phyloP scores from a whole-genome alignment of 306 rosid genomes.

The Castanopsis chinensis region DNA sequence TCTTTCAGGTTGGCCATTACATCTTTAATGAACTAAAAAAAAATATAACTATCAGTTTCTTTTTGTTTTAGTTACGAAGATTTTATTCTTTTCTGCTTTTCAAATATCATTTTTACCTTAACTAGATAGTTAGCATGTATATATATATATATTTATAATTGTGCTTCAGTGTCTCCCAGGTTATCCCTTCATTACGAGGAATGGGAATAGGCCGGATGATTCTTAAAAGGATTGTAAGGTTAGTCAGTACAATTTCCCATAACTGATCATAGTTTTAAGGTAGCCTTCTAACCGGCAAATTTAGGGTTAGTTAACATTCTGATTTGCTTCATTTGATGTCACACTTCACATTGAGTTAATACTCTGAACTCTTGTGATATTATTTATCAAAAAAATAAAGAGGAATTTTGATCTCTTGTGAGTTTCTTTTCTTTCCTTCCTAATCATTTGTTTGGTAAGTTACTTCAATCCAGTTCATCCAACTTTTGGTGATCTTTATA shows the following conservation, averaged over 20 bases:
- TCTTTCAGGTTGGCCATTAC: neutral
- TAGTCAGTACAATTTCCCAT: constrained; percentile 2
- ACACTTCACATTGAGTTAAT: neutral
- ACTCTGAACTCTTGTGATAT: neutral
- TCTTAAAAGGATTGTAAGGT: constrained; percentile 68
- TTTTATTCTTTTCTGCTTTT: neutral
- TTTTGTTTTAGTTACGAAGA: neutral
- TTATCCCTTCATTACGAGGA: constrained; percentile 66
- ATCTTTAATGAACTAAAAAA: neutral
- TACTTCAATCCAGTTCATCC: neutral
- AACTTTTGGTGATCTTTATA: neutral
- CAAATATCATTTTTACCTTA: neutral
- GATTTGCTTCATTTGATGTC: neutral
- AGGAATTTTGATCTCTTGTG: neutral
- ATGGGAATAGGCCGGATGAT: constrained; percentile 78
- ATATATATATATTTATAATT: constrained; percentile 2
- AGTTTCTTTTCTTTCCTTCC: neutral
- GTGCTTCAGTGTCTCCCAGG: constrained; percentile 57
- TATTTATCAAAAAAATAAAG: neutral
- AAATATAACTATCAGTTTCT: neutral
- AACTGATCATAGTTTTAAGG: neutral
- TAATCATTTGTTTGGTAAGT: neutral
- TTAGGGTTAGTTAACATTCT: neutral
- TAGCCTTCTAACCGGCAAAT: neutral
- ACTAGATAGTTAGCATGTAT: constrained; percentile 18